Percentiles rank a stretch among this genome's conserved stretches.
These are phyloP conservation scores for Botryococcus braunii DNA, from an alignment of 163 green algal genomes.

Conservation along the genomic window DNA sequence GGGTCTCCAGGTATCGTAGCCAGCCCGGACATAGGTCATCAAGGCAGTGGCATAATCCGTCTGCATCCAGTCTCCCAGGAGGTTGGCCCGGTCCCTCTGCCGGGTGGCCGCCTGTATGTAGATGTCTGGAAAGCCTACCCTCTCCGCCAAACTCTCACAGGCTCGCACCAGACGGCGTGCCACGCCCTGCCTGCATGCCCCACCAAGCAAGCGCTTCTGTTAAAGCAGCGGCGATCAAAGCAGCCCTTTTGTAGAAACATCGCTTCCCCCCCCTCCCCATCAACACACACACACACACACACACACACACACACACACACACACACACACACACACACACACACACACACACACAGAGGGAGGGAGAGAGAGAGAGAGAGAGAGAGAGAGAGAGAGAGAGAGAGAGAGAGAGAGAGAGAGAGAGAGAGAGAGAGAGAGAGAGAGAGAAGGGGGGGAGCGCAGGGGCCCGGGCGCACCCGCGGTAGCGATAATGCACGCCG, in stretches of 20 bases:
- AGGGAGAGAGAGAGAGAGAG: not conserved
- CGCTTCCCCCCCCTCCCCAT: not conserved
- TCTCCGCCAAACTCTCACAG: constrained; percentile 5
- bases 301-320: not conserved
- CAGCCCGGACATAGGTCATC: not conserved
- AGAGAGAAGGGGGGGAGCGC: no score
- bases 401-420: not conserved
- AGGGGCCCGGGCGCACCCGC: not conserved
- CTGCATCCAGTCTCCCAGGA: not conserved
- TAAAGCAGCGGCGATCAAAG: not conserved
- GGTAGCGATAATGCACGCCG: not conserved
- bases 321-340: not conserved
- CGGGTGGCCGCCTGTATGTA: constrained; percentile 9
- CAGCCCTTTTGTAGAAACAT: not conserved
- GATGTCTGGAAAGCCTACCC: not conserved
- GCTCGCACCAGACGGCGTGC: not conserved
- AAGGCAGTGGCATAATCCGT: not conserved
- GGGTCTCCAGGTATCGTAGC: constrained; percentile 3
- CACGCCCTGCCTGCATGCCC: constrained; percentile 10
- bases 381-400: not conserved
- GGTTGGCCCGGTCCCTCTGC: not conserved
- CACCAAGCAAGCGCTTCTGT: not conserved
- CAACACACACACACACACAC: not conserved
- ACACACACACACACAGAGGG: not conserved
- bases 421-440: not conserved